phyloP scores from a whole-genome alignment of 2,329 filamentous ascomycete species.

The Beauveria caledonica region DNA sequence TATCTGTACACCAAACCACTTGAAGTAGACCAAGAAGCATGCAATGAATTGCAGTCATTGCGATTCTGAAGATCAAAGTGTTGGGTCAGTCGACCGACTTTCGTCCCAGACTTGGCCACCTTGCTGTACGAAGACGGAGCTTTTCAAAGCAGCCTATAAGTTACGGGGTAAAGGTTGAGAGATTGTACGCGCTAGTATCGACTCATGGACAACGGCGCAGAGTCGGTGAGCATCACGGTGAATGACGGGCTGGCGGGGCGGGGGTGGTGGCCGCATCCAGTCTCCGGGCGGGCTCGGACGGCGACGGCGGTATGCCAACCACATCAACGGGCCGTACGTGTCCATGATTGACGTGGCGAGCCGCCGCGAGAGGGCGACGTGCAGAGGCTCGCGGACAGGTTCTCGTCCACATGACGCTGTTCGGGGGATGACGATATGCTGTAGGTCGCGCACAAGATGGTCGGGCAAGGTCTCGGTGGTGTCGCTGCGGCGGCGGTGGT shows the following conservation, averaged over 20 bases:
- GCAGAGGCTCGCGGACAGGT: conserved; percentile 8
- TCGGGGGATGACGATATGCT: conserved; percentile 10
- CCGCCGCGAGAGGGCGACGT: conserved; percentile 7
- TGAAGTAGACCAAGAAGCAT: conserved; percentile 5
- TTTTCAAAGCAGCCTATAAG: no score
- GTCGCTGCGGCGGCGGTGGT: neutral
- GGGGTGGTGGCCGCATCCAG: conserved; percentile 8
- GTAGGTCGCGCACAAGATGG: conserved; percentile 14
- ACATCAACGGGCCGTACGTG: conserved; percentile 12
- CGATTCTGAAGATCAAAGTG: neutral
- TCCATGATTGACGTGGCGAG: conserved; percentile 12
- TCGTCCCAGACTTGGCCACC: no score
- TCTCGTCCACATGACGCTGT: conserved; percentile 15
- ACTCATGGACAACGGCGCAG: conserved; percentile 11
- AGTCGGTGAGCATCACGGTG: conserved; percentile 13
- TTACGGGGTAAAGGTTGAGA: no score
- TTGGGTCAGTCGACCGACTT: no score
- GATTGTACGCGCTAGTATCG: no score
- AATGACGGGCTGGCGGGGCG: conserved; percentile 12
- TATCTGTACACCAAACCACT: conserved; percentile 10
- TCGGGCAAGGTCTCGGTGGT: conserved; percentile 11
- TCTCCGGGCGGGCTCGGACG: conserved; percentile 13
- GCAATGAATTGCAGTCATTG: neutral
- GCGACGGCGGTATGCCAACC: conserved; percentile 15
- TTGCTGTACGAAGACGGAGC: no score